Conservation (phyloP, 495 filamentous ascomycete genomes). For the Evansstolkia leycettana region DNA sequence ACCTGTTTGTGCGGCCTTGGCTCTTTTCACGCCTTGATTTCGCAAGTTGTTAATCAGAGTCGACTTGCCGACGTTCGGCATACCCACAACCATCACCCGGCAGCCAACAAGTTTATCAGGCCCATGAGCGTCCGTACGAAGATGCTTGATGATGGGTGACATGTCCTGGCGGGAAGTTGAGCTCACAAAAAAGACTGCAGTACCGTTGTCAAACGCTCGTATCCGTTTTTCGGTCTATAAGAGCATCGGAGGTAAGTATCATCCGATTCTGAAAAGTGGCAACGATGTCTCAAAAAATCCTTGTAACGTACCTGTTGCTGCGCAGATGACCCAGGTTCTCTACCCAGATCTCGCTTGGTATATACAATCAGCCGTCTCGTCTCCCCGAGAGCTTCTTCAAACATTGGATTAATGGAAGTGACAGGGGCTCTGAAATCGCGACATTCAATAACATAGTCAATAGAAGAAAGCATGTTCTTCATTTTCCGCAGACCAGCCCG, state of each 20-base stretch:
- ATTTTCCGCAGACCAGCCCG: constrained; percentile 70
- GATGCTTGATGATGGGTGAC: constrained; percentile 42
- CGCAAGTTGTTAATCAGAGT: constrained; percentile 83
- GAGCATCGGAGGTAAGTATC: neutral
- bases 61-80: constrained; percentile 92
- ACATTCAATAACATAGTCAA: constrained; percentile 88
- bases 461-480: constrained; percentile 65
- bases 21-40: constrained; percentile 48
- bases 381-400: constrained; percentile 62
- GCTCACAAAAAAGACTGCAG: constrained; percentile 53
- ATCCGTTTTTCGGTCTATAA: constrained; percentile 34
- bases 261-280: too few species aligned
- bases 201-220: constrained; percentile 43
- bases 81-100: constrained; percentile 79
- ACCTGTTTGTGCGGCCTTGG: constrained; percentile 74
- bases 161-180: constrained; percentile 36
- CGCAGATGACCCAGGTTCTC: constrained; percentile 14
- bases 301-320: constrained; percentile 18
- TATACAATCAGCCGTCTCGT: constrained; percentile 73
- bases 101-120: constrained; percentile 51
- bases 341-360: constrained; percentile 75
- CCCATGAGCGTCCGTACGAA: constrained; percentile 31
- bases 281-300: constrained; percentile 1
- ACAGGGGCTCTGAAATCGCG: constrained; percentile 86
- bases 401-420: constrained; percentile 80